A percentile compares a stretch with the other conserved stretches of the same genome.
Conservation (phyloP, 2,329 filamentous ascomycete genomes). For the Fonsecaea nubica region DNA sequence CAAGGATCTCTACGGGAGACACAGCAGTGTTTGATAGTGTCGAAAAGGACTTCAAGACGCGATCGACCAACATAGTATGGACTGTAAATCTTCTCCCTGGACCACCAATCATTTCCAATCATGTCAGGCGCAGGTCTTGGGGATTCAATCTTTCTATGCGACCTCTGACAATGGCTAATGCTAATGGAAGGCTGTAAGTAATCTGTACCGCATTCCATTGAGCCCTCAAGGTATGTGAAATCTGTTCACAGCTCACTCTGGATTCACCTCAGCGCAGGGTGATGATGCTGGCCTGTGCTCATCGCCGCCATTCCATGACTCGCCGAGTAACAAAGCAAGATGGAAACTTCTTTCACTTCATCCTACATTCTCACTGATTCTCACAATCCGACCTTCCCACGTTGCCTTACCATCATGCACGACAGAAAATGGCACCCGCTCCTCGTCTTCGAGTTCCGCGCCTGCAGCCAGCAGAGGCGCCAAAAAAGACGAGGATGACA, state of each 20-base stretch:
- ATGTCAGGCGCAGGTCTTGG: background rate
- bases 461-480: conserved; percentile 16
- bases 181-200: background rate
- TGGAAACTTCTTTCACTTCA: conserved; percentile 13
- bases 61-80: background rate
- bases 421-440: conserved; percentile 22
- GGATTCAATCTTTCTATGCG: background rate
- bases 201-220: background rate
- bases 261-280: no score
- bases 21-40: background rate
- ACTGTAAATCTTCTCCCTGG: background rate
- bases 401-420: conserved; percentile 19
- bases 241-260: no score
- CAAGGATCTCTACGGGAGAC: background rate
- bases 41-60: background rate
- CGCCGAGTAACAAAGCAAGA: conserved; percentile 7
- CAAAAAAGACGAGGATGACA: conserved; percentile 2
- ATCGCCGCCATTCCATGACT: no score
- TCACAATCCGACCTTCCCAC: conserved; percentile 5
- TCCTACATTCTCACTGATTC: conserved; percentile 14
- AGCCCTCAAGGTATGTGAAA: no score
- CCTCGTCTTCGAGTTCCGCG: conserved; percentile 16
- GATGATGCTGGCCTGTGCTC: no score
- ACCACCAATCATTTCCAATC: background rate
- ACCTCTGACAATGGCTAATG: background rate